Percentiles rank a stretch among this genome's conserved stretches.
Evolutionary conservation across 192 early-diverging fungal species (phyloP).

Genomic region (Neocallimastix lanati): DNA sequence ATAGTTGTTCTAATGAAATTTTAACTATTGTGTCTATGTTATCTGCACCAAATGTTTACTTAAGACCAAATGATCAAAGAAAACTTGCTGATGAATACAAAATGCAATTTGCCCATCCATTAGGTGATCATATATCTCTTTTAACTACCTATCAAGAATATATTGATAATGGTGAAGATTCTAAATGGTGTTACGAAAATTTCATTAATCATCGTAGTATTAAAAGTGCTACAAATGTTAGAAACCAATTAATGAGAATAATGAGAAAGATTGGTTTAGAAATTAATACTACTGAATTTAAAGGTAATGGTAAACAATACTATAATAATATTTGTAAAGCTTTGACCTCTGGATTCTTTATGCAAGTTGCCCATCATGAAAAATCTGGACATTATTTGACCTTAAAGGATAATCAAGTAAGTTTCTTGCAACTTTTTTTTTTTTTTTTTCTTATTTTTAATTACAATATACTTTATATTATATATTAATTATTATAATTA

Average conservation of each 20-base stretch:
- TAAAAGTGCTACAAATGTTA: constrained; percentile 80
- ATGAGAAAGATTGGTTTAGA: constrained; percentile 56
- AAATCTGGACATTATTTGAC: constrained; percentile 70
- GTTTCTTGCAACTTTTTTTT: constrained; percentile 1
- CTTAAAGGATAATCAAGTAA: constrained; percentile 87
- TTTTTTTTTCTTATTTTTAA: not conserved
- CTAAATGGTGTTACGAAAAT: constrained; percentile 85
- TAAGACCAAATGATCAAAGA: constrained; percentile 78
- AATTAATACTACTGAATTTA: constrained; percentile 34
- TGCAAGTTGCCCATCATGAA: constrained; percentile 93
- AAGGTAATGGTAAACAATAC: not conserved
- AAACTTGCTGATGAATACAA: constrained; percentile 81
- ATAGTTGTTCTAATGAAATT: constrained; percentile 80
- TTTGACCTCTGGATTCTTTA: constrained; percentile 84
- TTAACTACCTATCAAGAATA: constrained; percentile 91
- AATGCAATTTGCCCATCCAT: constrained; percentile 75
- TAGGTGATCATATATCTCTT: constrained; percentile 90
- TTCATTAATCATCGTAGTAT: constrained; percentile 78
- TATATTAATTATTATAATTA: too few relatives aligned
- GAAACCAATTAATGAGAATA: constrained; percentile 67
- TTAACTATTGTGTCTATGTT: constrained; percentile 89
- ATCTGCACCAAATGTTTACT: constrained; percentile 67
- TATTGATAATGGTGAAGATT: constrained; percentile 45
- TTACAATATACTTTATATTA: not conserved
- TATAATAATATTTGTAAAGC: constrained; percentile 82